A percentile compares a stretch with the other conserved stretches of the same genome.
Conservation (phyloP, 495 filamentous ascomycete genomes). For the Viridothelium virens region DNA sequence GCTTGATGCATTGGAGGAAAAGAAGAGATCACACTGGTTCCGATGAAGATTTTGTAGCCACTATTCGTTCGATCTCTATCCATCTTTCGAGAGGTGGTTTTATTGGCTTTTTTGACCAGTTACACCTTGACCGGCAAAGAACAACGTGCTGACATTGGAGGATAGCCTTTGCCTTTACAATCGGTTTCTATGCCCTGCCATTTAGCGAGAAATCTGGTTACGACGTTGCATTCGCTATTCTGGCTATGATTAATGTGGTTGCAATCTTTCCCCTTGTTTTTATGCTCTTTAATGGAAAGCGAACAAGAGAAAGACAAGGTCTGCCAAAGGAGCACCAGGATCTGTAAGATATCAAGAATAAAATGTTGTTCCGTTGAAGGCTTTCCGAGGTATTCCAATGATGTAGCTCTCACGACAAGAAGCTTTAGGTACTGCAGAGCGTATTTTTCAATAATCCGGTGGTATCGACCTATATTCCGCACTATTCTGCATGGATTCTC, state of each 20-base stretch:
- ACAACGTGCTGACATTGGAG: neutral
- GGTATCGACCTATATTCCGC: too few species aligned
- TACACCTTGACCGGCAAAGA: neutral
- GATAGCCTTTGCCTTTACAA: conserved; percentile 23
- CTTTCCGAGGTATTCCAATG: neutral
- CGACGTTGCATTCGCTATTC: conserved; percentile 22
- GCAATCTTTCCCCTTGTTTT: conserved; percentile 20
- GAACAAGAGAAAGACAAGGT: conserved; percentile 23
- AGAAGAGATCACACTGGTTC: neutral
- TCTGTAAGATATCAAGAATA: neutral
- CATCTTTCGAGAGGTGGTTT: too few species aligned
- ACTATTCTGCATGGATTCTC: too few species aligned
- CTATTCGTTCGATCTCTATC: too few species aligned
- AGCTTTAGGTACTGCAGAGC: too few species aligned
- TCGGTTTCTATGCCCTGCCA: conserved; percentile 27
- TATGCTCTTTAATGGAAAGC: conserved; percentile 21
- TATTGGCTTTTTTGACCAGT: too few species aligned
- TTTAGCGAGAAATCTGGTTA: conserved; percentile 23
- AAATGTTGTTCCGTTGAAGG: neutral
- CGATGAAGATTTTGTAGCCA: neutral
- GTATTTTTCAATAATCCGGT: too few species aligned
- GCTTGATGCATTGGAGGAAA: neutral
- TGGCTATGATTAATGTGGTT: conserved; percentile 25
- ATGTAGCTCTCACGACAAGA: too few species aligned
- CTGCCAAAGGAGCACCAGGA: conserved; percentile 24